These are phyloP conservation scores for Ramularia endophylla DNA, from an alignment of 2,329 filamentous ascomycete species.

Conservation along the genomic window DNA sequence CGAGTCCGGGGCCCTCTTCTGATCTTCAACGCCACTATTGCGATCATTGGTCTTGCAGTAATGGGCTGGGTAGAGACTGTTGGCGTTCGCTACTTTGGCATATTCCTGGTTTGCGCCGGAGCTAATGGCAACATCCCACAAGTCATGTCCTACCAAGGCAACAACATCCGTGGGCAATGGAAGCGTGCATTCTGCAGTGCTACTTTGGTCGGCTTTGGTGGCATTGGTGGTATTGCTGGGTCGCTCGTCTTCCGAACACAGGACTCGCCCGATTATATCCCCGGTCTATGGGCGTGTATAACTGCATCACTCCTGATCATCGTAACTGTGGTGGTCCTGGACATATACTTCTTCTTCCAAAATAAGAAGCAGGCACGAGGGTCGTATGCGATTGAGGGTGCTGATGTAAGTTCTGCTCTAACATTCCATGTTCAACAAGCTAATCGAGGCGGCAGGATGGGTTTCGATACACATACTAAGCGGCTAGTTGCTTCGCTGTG, in stretches of 20 bases:
- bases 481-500: background rate
- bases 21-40: conserved; percentile 23
- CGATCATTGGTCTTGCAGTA: conserved; percentile 23
- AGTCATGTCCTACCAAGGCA: conserved; percentile 72
- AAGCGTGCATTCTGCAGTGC: conserved; percentile 75
- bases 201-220: conserved; percentile 66
- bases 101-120: conserved; percentile 55
- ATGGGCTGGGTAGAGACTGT: conserved; percentile 22
- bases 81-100: conserved; percentile 47
- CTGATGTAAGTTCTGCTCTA: conserved; percentile 12
- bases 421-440: background rate
- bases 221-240: conserved; percentile 19
- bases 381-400: conserved; percentile 18
- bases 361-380: conserved; percentile 19
- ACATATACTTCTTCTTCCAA: conserved; percentile 18
- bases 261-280: conserved; percentile 19
- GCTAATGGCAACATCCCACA: conserved; percentile 71
- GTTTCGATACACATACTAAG: conserved; percentile 17
- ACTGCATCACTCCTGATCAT: conserved; percentile 19
- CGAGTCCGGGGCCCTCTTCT: conserved; percentile 46
- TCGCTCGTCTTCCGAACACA: conserved; percentile 16
- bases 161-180: conserved; percentile 83
- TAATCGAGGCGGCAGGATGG: conserved; percentile 9
- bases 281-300: conserved; percentile 22
- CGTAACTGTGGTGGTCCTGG: conserved; percentile 13